A percentile compares a stretch with the other conserved stretches of the same genome.
These are phyloP conservation scores for Globisporangium spinosum DNA, from an alignment of 352 stramenopile genomes.

Conservation along the genomic window DNA sequence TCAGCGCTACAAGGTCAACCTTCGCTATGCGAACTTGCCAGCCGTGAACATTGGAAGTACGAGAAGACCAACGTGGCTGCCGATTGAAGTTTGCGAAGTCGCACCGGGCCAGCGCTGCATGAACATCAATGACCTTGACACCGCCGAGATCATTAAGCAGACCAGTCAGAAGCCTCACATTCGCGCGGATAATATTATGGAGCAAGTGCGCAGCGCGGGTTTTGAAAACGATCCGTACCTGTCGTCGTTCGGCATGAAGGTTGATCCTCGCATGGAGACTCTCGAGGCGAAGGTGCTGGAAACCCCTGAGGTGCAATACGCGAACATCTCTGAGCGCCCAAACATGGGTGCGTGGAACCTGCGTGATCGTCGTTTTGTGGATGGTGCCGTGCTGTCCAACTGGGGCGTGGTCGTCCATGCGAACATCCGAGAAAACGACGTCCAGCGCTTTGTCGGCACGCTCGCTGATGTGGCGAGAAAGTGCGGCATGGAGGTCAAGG, in stretches of 20 bases:
- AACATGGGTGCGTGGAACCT: background rate
- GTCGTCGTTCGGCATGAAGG: background rate
- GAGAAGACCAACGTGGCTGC: background rate
- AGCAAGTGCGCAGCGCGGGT: background rate
- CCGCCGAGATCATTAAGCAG: background rate
- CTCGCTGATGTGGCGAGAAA: background rate
- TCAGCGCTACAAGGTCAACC: background rate
- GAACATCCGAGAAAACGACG: background rate
- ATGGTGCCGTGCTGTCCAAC: background rate
- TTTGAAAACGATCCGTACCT: background rate
- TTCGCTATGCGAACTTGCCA: conserved; percentile 1
- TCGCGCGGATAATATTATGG: background rate
- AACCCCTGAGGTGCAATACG: background rate
- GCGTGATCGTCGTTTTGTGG: background rate
- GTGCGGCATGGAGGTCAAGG: background rate
- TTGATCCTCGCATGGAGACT: background rate
- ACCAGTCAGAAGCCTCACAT: background rate
- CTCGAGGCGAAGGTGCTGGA: background rate
- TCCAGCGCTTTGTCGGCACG: background rate
- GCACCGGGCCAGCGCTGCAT: background rate
- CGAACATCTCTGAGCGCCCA: conserved; percentile 1
- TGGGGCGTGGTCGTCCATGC: background rate
- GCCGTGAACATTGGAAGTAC: background rate
- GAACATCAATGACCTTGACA: background rate
- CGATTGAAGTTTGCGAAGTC: background rate